Evolutionary conservation across 169 alveolate genomes (phyloP).

Genomic region (Eimeria falciformis): DNA sequence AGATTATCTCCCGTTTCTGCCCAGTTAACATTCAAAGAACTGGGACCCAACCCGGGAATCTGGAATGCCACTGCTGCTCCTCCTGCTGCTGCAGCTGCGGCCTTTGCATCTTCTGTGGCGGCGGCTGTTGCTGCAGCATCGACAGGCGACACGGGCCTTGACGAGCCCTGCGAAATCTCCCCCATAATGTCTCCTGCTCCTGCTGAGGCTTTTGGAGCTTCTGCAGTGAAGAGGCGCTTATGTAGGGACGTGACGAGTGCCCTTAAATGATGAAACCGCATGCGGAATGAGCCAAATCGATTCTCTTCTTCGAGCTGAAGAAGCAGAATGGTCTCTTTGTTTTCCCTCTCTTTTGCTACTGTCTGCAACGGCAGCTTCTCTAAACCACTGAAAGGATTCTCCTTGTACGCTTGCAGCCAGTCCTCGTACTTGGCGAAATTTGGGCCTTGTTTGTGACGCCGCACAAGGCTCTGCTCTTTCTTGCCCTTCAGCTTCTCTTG

Average conservation of each 20-base stretch:
- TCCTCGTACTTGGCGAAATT: neutral
- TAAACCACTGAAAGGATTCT: neutral
- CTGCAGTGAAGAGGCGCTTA: neutral
- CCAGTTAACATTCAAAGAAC: neutral
- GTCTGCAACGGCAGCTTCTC: neutral
- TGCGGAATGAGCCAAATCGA: neutral
- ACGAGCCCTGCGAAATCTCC: neutral
- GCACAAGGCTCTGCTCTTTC: neutral
- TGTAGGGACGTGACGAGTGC: neutral
- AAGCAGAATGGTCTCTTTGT: neutral
- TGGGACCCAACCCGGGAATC: too few relatives aligned
- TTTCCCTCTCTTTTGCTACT: neutral
- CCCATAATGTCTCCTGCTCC: neutral
- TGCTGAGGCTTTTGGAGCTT: neutral
- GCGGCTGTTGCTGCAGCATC: too few relatives aligned
- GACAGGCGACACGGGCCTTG: too few relatives aligned
- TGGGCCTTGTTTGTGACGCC: neutral
- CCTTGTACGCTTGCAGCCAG: neutral
- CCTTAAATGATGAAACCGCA: neutral
- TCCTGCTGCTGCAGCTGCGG: too few relatives aligned
- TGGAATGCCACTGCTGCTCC: too few relatives aligned
- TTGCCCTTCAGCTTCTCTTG: neutral
- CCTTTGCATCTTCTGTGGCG: too few relatives aligned
- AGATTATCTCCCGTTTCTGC: neutral
- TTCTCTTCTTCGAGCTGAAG: neutral